phyloP scores from a whole-genome alignment of 2,329 filamentous ascomycete genomes.

The Gnomoniopsis smithogilvyi region DNA sequence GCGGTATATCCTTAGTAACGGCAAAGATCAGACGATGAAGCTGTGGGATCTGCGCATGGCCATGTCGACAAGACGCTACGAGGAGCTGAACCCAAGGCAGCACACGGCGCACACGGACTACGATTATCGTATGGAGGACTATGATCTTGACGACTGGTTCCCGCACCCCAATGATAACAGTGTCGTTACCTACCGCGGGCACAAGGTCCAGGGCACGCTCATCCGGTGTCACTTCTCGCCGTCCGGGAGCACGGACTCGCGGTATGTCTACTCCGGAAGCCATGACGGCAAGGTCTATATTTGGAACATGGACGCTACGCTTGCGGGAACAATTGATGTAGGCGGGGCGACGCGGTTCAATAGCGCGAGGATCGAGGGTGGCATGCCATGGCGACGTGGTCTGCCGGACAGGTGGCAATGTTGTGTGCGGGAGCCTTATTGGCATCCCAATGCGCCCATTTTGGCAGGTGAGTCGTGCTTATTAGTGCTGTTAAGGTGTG shows the following conservation, averaged over 20 bases:
- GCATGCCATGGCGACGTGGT: slow-evolving; percentile 36
- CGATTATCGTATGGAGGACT: slow-evolving; percentile 70
- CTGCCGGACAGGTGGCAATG: slow-evolving; percentile 68
- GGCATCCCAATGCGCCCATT: slow-evolving; percentile 83
- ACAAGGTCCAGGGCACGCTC: slow-evolving; percentile 82
- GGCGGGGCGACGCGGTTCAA: slow-evolving; percentile 54
- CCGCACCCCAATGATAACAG: slow-evolving; percentile 85
- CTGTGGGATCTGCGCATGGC: slow-evolving; percentile 93
- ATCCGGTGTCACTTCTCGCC: slow-evolving; percentile 97
- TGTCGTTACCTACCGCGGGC: slow-evolving; percentile 88
- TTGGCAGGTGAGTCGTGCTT: slow-evolving; percentile 55
- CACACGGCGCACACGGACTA: slow-evolving; percentile 57
- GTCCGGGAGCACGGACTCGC: slow-evolving; percentile 76
- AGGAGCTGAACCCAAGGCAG: slow-evolving; percentile 51
- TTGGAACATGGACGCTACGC: slow-evolving; percentile 89
- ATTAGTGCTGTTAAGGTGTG: neutral
- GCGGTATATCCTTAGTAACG: slow-evolving; percentile 86
- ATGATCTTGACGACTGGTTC: slow-evolving; percentile 63
- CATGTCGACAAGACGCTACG: slow-evolving; percentile 67
- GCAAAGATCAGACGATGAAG: slow-evolving; percentile 96
- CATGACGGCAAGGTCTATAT: slow-evolving; percentile 87
- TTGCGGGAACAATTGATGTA: slow-evolving; percentile 77
- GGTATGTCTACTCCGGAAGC: slow-evolving; percentile 91
- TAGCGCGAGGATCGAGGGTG: neutral
- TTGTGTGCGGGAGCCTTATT: slow-evolving; percentile 82